Evolutionary conservation across 352 stramenopile genomes (phyloP).

Genomic region (Phytopythium aichiense): DNA sequence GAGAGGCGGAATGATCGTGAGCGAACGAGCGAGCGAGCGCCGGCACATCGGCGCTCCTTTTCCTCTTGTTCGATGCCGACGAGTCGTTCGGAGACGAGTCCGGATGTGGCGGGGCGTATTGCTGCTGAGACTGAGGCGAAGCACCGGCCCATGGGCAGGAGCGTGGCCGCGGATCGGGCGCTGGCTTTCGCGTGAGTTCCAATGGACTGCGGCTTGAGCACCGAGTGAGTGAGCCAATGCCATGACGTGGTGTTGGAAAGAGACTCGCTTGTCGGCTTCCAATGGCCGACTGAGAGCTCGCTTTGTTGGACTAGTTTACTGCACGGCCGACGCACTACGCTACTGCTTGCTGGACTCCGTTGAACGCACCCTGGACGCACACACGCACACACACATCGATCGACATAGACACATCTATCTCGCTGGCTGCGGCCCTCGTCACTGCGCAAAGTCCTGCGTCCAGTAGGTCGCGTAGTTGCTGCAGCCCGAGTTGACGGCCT

Average conservation of each 20-base stretch:
- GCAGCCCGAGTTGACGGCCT: slow-evolving; percentile 22
- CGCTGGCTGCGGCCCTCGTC: neutral
- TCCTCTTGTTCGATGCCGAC: neutral
- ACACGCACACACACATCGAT: neutral
- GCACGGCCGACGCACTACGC: neutral
- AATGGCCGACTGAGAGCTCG: neutral
- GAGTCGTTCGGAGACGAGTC: neutral
- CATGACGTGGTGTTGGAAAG: neutral
- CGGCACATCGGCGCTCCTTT: neutral
- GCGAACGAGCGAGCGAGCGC: neutral
- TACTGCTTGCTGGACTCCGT: slow-evolving; percentile 2
- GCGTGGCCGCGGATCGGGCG: neutral
- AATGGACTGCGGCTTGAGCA: neutral
- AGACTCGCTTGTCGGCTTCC: neutral
- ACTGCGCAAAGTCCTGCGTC: slow-evolving; percentile 30
- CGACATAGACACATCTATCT: neutral
- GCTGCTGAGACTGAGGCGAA: neutral
- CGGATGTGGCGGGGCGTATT: neutral
- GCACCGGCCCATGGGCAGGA: neutral
- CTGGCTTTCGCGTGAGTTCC: neutral
- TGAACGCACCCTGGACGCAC: neutral
- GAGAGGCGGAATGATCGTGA: neutral
- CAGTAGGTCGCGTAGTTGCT: slow-evolving; percentile 25
- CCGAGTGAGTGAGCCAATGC: neutral
- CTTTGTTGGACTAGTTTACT: neutral